Conservation (phyloP, 1,139 yeast species). For the Scheffersomyces quercinus region DNA sequence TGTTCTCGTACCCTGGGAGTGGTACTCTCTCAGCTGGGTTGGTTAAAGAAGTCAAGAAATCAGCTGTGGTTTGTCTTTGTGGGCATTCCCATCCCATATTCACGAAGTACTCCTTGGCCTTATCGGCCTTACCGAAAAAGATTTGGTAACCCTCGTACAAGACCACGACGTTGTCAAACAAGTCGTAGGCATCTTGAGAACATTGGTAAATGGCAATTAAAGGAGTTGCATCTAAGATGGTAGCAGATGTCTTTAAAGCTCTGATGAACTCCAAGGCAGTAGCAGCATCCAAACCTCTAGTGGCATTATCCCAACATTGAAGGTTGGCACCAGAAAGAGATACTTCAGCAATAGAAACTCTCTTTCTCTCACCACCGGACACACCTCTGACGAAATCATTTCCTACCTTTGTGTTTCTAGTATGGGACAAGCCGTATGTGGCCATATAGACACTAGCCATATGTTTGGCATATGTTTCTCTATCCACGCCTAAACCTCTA, state of each 20-base stretch:
- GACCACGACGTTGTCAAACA: constrained; percentile 25
- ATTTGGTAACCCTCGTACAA: constrained; percentile 30
- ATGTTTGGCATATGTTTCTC: constrained; percentile 19
- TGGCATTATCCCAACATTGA: constrained; percentile 28
- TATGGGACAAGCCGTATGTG: constrained; percentile 21
- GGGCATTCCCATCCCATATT: constrained; percentile 43
- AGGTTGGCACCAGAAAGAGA: constrained; percentile 19
- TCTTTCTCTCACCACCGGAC: constrained; percentile 26
- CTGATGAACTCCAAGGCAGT: constrained; percentile 28
- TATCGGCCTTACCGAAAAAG: constrained; percentile 20
- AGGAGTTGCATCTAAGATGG: too few species aligned
- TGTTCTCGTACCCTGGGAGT: constrained; percentile 52
- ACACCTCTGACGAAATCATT: constrained; percentile 26
- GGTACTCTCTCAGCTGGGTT: constrained; percentile 52
- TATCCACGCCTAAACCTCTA: constrained; percentile 29
- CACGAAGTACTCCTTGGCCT: constrained; percentile 23
- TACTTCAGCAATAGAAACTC: constrained; percentile 26
- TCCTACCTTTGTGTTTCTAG: constrained; percentile 24
- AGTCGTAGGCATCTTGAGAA: constrained; percentile 29
- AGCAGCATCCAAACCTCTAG: constrained; percentile 27
- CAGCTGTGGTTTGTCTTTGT: constrained; percentile 59
- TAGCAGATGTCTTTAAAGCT: constrained; percentile 20
- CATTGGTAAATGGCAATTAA: constrained; percentile 18
- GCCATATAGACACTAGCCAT: constrained; percentile 24
- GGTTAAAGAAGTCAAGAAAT: constrained; percentile 58